phyloP scores from a whole-genome alignment of 208 protist genomes.

The Vickermania spadyakhi region DNA sequence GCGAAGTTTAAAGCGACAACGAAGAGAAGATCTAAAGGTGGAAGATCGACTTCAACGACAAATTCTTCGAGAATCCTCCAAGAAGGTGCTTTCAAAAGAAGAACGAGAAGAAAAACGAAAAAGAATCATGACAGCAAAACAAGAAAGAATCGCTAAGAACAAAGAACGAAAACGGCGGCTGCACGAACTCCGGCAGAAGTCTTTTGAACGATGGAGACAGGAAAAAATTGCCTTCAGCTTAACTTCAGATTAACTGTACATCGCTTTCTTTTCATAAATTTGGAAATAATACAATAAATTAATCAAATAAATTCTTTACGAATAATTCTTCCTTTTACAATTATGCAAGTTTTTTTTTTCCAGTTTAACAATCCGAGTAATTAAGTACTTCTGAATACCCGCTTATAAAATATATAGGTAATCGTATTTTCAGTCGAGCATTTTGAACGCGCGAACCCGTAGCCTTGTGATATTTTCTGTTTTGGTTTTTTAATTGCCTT shows the following conservation, averaged over 20 bases:
- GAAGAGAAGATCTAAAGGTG: conserved; percentile 63
- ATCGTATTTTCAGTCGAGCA: too few species aligned
- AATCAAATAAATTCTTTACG: too few species aligned
- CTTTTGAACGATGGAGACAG: conserved; percentile 77
- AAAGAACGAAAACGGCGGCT: conserved; percentile 69
- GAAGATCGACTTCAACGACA: conserved; percentile 74
- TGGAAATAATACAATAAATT: too few species aligned
- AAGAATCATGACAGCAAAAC: conserved; percentile 70
- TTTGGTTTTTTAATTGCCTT: too few species aligned
- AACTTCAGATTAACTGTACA: neutral
- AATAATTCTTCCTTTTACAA: too few species aligned
- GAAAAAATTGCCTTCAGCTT: conserved; percentile 50
- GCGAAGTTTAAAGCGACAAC: conserved; percentile 49
- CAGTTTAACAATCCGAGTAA: too few species aligned
- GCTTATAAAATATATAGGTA: too few species aligned
- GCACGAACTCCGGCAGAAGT: conserved; percentile 50
- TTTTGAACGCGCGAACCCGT: too few species aligned
- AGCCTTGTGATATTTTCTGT: too few species aligned
- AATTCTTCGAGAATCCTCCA: conserved; percentile 32
- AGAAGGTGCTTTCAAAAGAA: conserved; percentile 60
- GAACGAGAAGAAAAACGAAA: conserved; percentile 77
- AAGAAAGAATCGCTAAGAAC: conserved; percentile 84
- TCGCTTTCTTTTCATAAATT: too few species aligned
- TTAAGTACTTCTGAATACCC: too few species aligned
- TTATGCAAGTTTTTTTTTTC: too few species aligned